Evolutionary conservation across 768 basidiomycete genomes (phyloP).

Genomic region (Lentinus brumalis): DNA sequence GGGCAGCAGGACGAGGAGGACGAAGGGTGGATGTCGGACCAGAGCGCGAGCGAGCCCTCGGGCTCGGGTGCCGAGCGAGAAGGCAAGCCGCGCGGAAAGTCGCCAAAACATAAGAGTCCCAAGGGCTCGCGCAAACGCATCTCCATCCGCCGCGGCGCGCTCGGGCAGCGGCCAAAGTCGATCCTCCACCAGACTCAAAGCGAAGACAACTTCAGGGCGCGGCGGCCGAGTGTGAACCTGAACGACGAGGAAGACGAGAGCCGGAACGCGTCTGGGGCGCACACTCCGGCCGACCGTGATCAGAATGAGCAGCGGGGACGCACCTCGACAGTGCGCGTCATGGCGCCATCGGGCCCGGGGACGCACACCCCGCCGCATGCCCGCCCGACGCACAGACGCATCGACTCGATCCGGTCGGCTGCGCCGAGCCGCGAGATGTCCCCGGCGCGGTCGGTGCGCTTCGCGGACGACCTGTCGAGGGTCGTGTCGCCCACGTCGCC

Average conservation of each 20-base stretch:
- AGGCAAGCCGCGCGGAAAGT: constrained; percentile 16
- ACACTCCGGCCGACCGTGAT: constrained; percentile 5
- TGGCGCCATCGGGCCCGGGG: neutral
- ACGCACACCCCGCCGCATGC: constrained; percentile 11
- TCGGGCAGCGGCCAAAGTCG: constrained; percentile 15
- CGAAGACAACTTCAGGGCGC: constrained; percentile 6
- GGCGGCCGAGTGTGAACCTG: neutral
- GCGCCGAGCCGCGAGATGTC: constrained; percentile 40
- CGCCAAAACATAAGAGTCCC: constrained; percentile 24
- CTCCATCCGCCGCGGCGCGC: constrained; percentile 19
- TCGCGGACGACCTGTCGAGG: constrained; percentile 39
- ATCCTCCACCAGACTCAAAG: constrained; percentile 16
- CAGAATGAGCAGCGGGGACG: constrained; percentile 25
- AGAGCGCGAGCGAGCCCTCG: constrained; percentile 32
- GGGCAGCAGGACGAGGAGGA: constrained; percentile 39
- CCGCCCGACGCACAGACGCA: constrained; percentile 26
- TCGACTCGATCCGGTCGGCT: constrained; percentile 32
- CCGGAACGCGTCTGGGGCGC: constrained; percentile 5
- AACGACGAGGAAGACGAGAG: constrained; percentile 10
- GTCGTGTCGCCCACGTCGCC: constrained; percentile 21
- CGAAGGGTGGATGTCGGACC: constrained; percentile 68
- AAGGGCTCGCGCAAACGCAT: constrained; percentile 17
- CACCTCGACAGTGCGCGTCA: constrained; percentile 6
- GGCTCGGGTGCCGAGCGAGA: neutral
- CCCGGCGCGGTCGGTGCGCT: constrained; percentile 50